Evolutionary conservation across 2,329 filamentous ascomycete species (phyloP).

Genomic region (Fusarium redolens): DNA sequence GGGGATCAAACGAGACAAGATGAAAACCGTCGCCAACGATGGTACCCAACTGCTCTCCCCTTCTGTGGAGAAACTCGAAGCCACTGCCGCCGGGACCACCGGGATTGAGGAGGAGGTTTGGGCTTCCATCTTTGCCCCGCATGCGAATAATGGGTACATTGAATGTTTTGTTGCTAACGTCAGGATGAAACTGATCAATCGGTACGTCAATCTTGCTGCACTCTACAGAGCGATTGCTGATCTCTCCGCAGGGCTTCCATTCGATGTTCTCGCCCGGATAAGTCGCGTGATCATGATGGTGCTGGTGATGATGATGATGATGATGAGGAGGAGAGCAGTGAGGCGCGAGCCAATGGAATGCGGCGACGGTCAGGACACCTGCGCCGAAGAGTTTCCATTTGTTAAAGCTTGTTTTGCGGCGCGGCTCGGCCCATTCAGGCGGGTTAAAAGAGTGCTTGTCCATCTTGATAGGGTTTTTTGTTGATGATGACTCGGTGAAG

Average conservation of each 20-base stretch:
- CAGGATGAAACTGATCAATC: constrained; percentile 57
- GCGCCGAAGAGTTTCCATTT: constrained; percentile 30
- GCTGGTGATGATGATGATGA: constrained; percentile 15
- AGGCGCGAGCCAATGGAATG: constrained; percentile 19
- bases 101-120: constrained; percentile 59
- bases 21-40: constrained; percentile 58
- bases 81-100: constrained; percentile 62
- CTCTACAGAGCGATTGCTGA: constrained; percentile 53
- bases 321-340: constrained; percentile 22
- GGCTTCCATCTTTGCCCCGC: constrained; percentile 55
- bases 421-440: neutral
- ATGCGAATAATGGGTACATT: constrained; percentile 58
- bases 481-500: neutral
- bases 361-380: constrained; percentile 7
- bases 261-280: constrained; percentile 28
- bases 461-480: constrained; percentile 6
- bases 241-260: constrained; percentile 55
- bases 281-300: neutral
- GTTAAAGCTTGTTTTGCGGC: neutral
- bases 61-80: constrained; percentile 49
- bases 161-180: constrained; percentile 53
- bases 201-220: constrained; percentile 58
- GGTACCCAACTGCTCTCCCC: constrained; percentile 50
- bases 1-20: constrained; percentile 60
- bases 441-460: constrained; percentile 9